phyloP scores from a whole-genome alignment of 164 flowering plant species.

The Protea cynaroides region DNA sequence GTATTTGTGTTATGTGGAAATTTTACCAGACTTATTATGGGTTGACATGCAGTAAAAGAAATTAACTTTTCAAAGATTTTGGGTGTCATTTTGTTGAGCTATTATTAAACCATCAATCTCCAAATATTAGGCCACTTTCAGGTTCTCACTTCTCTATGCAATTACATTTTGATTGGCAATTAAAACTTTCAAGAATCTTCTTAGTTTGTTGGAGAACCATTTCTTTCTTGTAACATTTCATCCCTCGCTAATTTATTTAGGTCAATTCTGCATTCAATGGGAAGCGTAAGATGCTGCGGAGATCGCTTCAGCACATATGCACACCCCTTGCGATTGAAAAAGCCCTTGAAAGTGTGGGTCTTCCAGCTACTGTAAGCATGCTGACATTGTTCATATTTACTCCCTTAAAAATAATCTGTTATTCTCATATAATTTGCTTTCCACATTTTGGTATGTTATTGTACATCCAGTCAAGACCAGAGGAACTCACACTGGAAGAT shows the following conservation, averaged over 20 bases:
- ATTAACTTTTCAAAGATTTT: too few relatives aligned
- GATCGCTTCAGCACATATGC: slow-evolving; percentile 70
- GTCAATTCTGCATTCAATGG: slow-evolving; percentile 89
- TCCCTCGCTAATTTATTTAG: slow-evolving; percentile 24
- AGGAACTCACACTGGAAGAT: slow-evolving; percentile 78
- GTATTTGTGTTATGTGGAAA: neutral
- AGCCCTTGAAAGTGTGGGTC: slow-evolving; percentile 54
- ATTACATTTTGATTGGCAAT: neutral
- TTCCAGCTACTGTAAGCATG: slow-evolving; percentile 56
- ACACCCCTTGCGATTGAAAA: slow-evolving; percentile 59
- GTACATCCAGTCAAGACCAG: slow-evolving; percentile 73
- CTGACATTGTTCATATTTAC: neutral
- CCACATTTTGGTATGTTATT: neutral
- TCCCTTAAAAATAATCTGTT: neutral
- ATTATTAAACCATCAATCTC: too few relatives aligned
- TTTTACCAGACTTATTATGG: too few relatives aligned
- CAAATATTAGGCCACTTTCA: neutral
- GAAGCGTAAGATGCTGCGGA: slow-evolving; percentile 88
- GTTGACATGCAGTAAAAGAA: too few relatives aligned
- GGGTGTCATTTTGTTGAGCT: too few relatives aligned
- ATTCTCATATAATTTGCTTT: neutral
- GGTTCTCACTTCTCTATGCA: neutral
- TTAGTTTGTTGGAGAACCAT: neutral
- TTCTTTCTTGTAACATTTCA: neutral
- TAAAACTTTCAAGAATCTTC: neutral